Conservation (phyloP, 345 rosid genomes). For the Durio zibethinus region DNA sequence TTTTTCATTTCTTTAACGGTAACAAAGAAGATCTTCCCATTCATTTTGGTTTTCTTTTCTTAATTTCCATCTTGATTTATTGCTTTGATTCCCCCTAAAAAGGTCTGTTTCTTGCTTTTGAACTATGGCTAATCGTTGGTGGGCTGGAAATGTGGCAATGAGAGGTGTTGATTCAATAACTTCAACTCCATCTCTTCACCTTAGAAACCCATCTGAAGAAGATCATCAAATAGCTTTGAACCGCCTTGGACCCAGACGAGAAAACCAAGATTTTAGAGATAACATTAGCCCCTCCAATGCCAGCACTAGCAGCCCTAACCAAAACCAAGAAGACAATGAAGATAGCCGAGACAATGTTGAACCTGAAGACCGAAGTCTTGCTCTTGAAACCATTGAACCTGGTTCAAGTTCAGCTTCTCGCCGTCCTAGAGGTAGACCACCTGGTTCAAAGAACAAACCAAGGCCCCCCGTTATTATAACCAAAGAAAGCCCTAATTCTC, state of each 20-base stretch:
- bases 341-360: constrained; percentile 39
- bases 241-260: constrained; percentile 44
- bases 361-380: constrained; percentile 26
- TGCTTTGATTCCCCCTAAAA: neutral
- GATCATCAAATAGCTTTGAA: constrained; percentile 22
- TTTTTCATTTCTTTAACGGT: neutral
- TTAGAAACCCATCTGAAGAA: constrained; percentile 34
- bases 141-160: constrained; percentile 73
- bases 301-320: constrained; percentile 26
- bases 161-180: constrained; percentile 58
- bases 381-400: constrained; percentile 34
- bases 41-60: neutral
- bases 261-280: constrained; percentile 54
- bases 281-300: constrained; percentile 21
- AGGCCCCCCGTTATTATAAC: constrained; percentile 69
- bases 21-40: neutral
- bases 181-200: constrained; percentile 46
- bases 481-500: constrained; percentile 80
- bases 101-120: neutral
- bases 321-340: constrained; percentile 47
- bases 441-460: constrained; percentile 85
- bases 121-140: constrained; percentile 81
- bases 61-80: neutral
- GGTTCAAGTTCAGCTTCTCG: constrained; percentile 56
- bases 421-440: constrained; percentile 80